phyloP scores from a whole-genome alignment of 2,329 filamentous ascomycete genomes.

The Claviceps digitariae region DNA sequence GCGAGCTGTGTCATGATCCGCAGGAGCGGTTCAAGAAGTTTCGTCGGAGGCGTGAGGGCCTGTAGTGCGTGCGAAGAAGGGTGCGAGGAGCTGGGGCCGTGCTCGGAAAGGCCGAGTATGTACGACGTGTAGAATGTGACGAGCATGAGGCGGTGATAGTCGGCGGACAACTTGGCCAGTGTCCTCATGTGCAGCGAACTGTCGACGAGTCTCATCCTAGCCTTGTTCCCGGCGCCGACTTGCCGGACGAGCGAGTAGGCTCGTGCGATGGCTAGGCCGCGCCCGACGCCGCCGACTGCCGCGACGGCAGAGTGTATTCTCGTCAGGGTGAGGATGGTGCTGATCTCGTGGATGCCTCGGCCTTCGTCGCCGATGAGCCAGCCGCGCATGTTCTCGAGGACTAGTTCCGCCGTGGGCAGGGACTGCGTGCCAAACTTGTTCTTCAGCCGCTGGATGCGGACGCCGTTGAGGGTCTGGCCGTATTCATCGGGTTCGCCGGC shows the following conservation, averaged over 20 bases:
- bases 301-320: slow-evolving; percentile 42
- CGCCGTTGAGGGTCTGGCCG: slow-evolving; percentile 45
- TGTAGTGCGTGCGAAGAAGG: slow-evolving; percentile 11
- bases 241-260: slow-evolving; percentile 45
- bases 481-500: slow-evolving; percentile 12
- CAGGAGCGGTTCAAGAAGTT: slow-evolving; percentile 30
- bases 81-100: slow-evolving; percentile 12
- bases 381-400: slow-evolving; percentile 46
- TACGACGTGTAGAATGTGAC: slow-evolving; percentile 40
- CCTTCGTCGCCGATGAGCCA: slow-evolving; percentile 56
- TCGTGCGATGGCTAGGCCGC: slow-evolving; percentile 42
- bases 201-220: slow-evolving; percentile 33
- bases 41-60: slow-evolving; percentile 19
- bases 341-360: slow-evolving; percentile 53
- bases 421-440: slow-evolving; percentile 58
- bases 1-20: slow-evolving; percentile 45
- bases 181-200: slow-evolving; percentile 44
- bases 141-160: slow-evolving; percentile 43
- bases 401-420: slow-evolving; percentile 60
- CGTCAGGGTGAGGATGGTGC: slow-evolving; percentile 54
- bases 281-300: slow-evolving; percentile 37
- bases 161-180: slow-evolving; percentile 39
- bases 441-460: slow-evolving; percentile 56
- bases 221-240: slow-evolving; percentile 29
- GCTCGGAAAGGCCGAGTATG: slow-evolving; percentile 41